Evolutionary conservation across 805 yeast genomes (phyloP).

Genomic region (Jamesozyma gamospora): DNA sequence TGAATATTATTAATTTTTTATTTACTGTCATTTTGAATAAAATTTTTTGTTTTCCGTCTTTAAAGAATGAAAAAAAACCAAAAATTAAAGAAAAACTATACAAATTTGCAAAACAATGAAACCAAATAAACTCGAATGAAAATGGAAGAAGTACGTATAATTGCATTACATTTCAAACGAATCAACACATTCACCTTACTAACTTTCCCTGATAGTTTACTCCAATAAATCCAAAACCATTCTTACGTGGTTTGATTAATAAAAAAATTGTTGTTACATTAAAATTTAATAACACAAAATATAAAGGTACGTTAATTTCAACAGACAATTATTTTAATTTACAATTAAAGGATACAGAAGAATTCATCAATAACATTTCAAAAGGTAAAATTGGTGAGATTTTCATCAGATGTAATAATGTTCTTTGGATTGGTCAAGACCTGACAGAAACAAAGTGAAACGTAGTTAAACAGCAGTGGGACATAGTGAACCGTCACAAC

Average conservation of each 20-base stretch:
- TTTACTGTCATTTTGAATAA: too few species aligned
- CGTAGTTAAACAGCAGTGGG: too few species aligned
- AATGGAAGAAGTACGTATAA: constrained; percentile 3
- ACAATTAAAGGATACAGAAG: constrained; percentile 55
- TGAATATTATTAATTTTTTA: too few species aligned
- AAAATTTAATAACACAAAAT: constrained; percentile 87
- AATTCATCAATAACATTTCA: constrained; percentile 38
- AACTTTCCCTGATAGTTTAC: constrained; percentile 27
- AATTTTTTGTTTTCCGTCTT: too few species aligned
- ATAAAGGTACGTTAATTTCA: constrained; percentile 65
- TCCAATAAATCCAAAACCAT: constrained; percentile 88
- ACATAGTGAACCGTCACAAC: too few species aligned
- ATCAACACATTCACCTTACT: too few species aligned
- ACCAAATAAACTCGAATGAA: not conserved
- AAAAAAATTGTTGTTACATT: constrained; percentile 64
- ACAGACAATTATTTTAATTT: constrained; percentile 91
- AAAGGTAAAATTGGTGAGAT: constrained; percentile 61
- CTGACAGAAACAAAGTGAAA: not conserved
- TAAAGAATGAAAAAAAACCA: too few species aligned
- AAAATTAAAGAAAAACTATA: too few species aligned
- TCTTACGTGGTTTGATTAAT: constrained; percentile 63
- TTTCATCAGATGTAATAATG: constrained; percentile 85
- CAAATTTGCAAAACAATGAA: not conserved
- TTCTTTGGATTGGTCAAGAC: constrained; percentile 36
- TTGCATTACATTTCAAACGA: too few species aligned